These are phyloP conservation scores for Fusarium staphyleae DNA, from an alignment of 2,329 filamentous ascomycete genomes.

Conservation along the genomic window DNA sequence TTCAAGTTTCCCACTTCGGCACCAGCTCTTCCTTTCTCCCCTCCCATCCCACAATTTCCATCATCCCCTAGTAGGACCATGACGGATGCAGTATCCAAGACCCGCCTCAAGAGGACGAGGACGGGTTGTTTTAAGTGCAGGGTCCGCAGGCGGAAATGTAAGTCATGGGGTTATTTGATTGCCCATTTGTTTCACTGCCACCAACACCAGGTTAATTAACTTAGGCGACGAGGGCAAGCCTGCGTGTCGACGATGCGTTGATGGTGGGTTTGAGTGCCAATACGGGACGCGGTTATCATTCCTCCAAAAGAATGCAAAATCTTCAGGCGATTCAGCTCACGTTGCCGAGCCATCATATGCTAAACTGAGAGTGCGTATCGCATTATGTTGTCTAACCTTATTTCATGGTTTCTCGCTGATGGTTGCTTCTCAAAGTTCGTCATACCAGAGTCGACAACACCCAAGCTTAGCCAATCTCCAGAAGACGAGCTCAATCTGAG, in stretches of 20 bases:
- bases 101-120: constrained; percentile 45
- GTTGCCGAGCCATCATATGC: constrained; percentile 31
- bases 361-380: constrained; percentile 29
- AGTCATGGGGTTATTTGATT: neutral
- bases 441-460: constrained; percentile 26
- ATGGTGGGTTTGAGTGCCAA: constrained; percentile 55
- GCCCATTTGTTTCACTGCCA: neutral
- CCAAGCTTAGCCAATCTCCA: constrained; percentile 16
- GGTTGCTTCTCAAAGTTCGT: constrained; percentile 26
- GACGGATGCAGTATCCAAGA: constrained; percentile 30
- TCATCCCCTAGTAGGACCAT: constrained; percentile 25
- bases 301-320: constrained; percentile 56
- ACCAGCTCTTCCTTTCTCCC: constrained; percentile 1
- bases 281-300: constrained; percentile 58
- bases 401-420: constrained; percentile 3
- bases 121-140: constrained; percentile 59
- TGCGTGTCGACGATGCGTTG: constrained; percentile 55
- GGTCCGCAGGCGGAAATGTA: constrained; percentile 57
- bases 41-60: constrained; percentile 7
- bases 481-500: neutral
- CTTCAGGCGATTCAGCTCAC: constrained; percentile 38
- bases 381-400: neutral
- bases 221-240: constrained; percentile 61
- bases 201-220: constrained; percentile 33
- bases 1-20: constrained; percentile 36